A percentile compares a stretch with the other conserved stretches of the same genome.
Evolutionary conservation across 768 basidiomycete species (phyloP).

Genomic region (Brasilioporus rufonigricans): DNA sequence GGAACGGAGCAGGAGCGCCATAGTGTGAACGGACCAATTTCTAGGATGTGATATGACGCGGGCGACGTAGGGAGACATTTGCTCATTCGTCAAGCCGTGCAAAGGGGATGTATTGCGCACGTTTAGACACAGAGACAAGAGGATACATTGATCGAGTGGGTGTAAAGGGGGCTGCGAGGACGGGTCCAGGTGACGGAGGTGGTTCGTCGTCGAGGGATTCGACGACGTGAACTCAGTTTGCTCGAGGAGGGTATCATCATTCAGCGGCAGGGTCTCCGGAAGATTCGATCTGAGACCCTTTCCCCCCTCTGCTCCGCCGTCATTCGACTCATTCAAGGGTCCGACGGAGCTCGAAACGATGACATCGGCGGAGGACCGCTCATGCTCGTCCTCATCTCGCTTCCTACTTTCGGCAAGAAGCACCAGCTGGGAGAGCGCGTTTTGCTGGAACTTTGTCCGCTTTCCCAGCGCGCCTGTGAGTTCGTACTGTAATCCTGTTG

Average conservation of each 20-base stretch:
- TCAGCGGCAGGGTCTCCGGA: constrained; percentile 80
- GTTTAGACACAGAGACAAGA: constrained; percentile 88
- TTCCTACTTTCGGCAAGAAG: constrained; percentile 85
- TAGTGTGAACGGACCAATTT: constrained; percentile 97
- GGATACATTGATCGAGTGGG: constrained; percentile 90
- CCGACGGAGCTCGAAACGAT: neutral
- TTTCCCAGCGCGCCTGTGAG: constrained; percentile 91
- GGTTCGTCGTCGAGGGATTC: constrained; percentile 44
- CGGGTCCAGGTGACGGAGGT: constrained; percentile 74
- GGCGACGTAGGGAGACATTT: constrained; percentile 89
- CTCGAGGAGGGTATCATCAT: constrained; percentile 96
- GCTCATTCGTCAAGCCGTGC: constrained; percentile 87
- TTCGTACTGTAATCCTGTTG: constrained; percentile 82
- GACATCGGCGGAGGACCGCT: constrained; percentile 7
- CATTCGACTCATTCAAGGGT: constrained; percentile 8
- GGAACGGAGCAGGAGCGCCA: constrained; percentile 91
- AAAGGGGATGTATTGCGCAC: constrained; percentile 85
- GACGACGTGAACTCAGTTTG: constrained; percentile 89
- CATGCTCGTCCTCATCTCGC: constrained; percentile 25
- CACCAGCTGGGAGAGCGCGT: constrained; percentile 84
- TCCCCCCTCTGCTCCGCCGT: too few relatives aligned
- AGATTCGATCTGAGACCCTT: constrained; percentile 34
- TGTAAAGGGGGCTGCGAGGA: constrained; percentile 82
- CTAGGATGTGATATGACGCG: constrained; percentile 86
- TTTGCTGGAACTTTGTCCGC: constrained; percentile 90